Evolutionary conservation across 106 monocot species (phyloP).

Genomic region (Triglochin maritima): DNA sequence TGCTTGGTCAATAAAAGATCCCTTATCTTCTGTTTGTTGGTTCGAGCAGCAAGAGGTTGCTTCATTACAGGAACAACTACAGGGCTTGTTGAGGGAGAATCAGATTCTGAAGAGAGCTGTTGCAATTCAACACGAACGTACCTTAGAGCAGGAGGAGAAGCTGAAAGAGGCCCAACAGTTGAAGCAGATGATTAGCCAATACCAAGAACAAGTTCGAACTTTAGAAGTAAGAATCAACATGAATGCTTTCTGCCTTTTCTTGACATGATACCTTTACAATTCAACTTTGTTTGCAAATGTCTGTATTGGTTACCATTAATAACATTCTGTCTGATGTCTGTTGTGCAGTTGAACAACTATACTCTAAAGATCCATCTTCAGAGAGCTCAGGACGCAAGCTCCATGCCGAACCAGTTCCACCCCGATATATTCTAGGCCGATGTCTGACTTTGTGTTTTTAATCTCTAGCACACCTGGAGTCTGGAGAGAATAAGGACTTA

Average conservation of each 20-base stretch:
- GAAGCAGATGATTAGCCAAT: slow-evolving; percentile 44
- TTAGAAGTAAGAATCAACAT: slow-evolving; percentile 36
- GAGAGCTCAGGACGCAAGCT: slow-evolving; percentile 37
- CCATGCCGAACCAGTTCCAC: slow-evolving; percentile 38
- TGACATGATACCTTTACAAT: background rate
- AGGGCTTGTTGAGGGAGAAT: slow-evolving; percentile 44
- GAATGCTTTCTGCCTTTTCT: background rate
- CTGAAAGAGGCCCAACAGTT: slow-evolving; percentile 47
- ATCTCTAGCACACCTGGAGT: background rate
- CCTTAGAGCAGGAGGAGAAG: slow-evolving; percentile 37
- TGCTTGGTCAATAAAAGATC: background rate
- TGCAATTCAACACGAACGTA: slow-evolving; percentile 48
- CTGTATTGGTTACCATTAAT: background rate
- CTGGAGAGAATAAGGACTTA: background rate
- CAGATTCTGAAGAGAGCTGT: slow-evolving; percentile 60
- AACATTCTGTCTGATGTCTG: background rate
- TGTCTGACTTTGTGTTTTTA: background rate
- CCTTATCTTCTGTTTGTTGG: background rate
- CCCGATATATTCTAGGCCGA: slow-evolving; percentile 37
- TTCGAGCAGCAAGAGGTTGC: slow-evolving; percentile 22
- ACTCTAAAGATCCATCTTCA: slow-evolving; percentile 44
- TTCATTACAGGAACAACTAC: slow-evolving; percentile 44
- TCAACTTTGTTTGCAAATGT: background rate
- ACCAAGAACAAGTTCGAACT: slow-evolving; percentile 54
- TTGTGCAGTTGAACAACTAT: slow-evolving; percentile 46